These are phyloP conservation scores for Verticillium isaacii DNA, from an alignment of 2,329 filamentous ascomycete genomes.

Conservation along the genomic window DNA sequence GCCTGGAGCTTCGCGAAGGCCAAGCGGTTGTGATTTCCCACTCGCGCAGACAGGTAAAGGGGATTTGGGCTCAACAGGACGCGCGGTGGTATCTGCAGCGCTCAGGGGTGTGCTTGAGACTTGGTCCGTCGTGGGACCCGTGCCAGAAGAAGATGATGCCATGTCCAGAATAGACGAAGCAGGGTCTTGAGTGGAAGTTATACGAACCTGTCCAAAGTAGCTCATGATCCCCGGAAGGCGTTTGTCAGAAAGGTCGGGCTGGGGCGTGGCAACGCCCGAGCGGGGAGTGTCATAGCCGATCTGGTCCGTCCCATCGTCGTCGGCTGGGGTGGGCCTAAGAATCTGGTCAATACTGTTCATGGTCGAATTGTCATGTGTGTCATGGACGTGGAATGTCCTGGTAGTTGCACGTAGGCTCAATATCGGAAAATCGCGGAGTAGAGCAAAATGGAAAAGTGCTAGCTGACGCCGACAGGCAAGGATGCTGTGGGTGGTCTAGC, in stretches of 20 bases:
- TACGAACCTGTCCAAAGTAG: constrained; percentile 99
- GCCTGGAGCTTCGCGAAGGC: background rate
- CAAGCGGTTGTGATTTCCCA: background rate
- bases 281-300: constrained; percentile 83
- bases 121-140: background rate
- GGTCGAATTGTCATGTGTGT: background rate
- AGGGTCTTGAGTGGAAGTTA: constrained; percentile 48
- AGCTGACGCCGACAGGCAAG: constrained; percentile 27
- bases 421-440: constrained; percentile 2
- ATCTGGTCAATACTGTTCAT: constrained; percentile 40
- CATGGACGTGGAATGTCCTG: background rate
- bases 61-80: constrained; percentile 7
- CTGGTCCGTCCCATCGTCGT: constrained; percentile 70
- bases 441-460: constrained; percentile 18
- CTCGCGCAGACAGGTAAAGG: constrained; percentile 1
- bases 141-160: background rate
- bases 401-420: background rate
- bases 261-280: constrained; percentile 87
- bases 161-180: background rate
- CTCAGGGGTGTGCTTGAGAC: background rate
- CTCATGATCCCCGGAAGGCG: constrained; percentile 92
- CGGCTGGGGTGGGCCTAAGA: constrained; percentile 49
- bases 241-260: constrained; percentile 91
- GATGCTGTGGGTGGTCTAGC: background rate
- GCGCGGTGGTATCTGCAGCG: background rate